Conservation (phyloP, 768 basidiomycete species). For the Jaapia argillacea region DNA sequence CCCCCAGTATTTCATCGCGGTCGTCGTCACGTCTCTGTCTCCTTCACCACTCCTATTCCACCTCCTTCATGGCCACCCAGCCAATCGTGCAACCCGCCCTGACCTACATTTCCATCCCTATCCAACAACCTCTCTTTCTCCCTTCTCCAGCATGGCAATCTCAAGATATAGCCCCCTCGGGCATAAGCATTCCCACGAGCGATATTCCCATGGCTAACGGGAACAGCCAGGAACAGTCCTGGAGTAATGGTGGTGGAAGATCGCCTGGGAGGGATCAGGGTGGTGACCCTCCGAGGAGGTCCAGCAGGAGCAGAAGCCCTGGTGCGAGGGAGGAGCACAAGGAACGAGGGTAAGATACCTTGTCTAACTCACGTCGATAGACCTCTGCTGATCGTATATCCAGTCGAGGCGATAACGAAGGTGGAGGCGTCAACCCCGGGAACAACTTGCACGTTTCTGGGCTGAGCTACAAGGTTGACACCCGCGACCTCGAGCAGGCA, state of each 20-base stretch:
- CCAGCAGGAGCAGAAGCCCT: conserved; percentile 76
- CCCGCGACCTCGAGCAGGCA: conserved; percentile 77
- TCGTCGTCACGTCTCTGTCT: no score
- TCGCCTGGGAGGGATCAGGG: conserved; percentile 33
- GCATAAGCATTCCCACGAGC: conserved; percentile 60
- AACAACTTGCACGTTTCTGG: conserved; percentile 61
- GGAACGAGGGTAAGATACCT: conserved; percentile 34
- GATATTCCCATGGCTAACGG: conserved; percentile 38
- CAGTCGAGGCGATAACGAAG: conserved; percentile 12
- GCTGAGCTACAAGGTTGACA: conserved; percentile 55
- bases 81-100: no score
- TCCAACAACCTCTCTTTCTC: conserved; percentile 1
- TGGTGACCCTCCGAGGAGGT: conserved; percentile 48
- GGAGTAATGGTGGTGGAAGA: conserved; percentile 34
- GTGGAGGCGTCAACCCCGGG: conserved; percentile 41
- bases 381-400: neutral
- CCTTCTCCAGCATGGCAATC: conserved; percentile 64
- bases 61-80: no score
- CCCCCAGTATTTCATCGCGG: no score
- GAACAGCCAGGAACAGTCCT: conserved; percentile 41
- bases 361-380: neutral
- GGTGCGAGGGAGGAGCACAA: conserved; percentile 38
- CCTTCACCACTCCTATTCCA: no score
- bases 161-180: conserved; percentile 70
- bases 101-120: neutral